Conservation (phyloP, 129 eudicot genomes). For the Flaveria sonorensis region DNA sequence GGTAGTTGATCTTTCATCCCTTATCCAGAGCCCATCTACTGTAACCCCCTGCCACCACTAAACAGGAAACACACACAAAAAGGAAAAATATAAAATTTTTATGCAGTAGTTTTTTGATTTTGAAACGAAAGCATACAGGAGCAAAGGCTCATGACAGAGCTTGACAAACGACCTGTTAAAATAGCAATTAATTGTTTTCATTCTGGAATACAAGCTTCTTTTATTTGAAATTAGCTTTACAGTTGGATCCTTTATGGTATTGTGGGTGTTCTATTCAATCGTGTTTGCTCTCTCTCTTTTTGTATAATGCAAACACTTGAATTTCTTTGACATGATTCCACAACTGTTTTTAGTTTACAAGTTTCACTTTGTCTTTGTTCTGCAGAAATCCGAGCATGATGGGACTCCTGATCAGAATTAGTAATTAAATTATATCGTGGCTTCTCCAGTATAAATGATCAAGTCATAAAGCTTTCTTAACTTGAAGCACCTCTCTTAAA, state of each 20-base stretch:
- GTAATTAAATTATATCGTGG: slow-evolving; percentile 18
- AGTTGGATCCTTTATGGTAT: neutral
- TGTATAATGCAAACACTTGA: neutral
- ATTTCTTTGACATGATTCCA: neutral
- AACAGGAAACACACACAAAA: neutral
- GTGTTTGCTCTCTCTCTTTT: neutral
- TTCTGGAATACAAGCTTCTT: slow-evolving; percentile 21
- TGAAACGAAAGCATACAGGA: neutral
- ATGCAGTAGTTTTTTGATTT: neutral
- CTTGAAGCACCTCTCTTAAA: slow-evolving; percentile 12
- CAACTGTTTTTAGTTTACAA: slow-evolving; percentile 10
- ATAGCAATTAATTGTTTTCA: neutral
- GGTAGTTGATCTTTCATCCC: slow-evolving; percentile 7
- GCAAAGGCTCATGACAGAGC: slow-evolving; percentile 29
- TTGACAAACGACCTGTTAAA: slow-evolving; percentile 4
- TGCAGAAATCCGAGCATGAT: slow-evolving; percentile 54
- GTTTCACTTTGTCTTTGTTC: slow-evolving; percentile 30
- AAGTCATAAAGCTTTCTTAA: slow-evolving; percentile 25
- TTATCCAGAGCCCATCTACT: neutral
- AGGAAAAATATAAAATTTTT: neutral
- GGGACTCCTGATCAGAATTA: slow-evolving; percentile 43
- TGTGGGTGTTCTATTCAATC: neutral
- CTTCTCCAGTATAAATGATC: slow-evolving; percentile 7
- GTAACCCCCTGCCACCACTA: neutral
- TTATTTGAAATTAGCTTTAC: neutral